phyloP scores from a whole-genome alignment of 768 basidiomycete species.

The Auricularia auricula-judae region DNA sequence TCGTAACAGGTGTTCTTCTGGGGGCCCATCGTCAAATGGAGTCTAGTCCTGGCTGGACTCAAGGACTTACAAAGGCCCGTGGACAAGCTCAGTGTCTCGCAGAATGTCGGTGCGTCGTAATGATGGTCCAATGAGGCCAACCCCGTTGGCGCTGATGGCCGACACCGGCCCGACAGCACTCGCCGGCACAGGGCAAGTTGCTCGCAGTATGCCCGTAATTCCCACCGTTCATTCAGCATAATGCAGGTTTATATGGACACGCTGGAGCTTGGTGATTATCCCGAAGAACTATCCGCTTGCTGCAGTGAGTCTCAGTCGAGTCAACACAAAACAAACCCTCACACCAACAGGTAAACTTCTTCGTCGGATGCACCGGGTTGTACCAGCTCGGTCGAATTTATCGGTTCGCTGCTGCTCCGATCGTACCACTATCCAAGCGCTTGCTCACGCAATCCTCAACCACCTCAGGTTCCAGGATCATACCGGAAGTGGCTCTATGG shows the following conservation, averaged over 20 bases:
- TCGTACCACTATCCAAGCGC: background rate
- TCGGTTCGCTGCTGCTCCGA: constrained; percentile 31
- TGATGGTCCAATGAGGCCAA: background rate
- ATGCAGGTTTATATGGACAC: constrained; percentile 84
- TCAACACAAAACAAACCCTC: background rate
- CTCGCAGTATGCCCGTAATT: background rate
- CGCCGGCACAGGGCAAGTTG: background rate
- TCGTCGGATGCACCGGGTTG: constrained; percentile 58
- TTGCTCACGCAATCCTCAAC: background rate
- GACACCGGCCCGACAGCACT: background rate
- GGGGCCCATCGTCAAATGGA: constrained; percentile 94
- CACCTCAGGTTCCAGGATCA: background rate
- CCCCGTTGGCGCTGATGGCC: background rate
- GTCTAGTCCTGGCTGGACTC: constrained; percentile 68
- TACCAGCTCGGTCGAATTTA: constrained; percentile 55
- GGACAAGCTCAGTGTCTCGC: constrained; percentile 85
- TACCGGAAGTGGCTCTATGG: no score
- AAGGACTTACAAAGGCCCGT: constrained; percentile 83
- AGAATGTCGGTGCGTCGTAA: constrained; percentile 69
- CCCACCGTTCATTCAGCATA: no score
- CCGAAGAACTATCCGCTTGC: constrained; percentile 92
- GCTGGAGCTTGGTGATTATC: constrained; percentile 90
- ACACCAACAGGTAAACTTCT: constrained; percentile 52
- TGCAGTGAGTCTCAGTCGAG: constrained; percentile 44
- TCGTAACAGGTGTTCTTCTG: constrained; percentile 91